phyloP scores from a whole-genome alignment of 176 grass and related monocot species.

The Musa schizocarpa region DNA sequence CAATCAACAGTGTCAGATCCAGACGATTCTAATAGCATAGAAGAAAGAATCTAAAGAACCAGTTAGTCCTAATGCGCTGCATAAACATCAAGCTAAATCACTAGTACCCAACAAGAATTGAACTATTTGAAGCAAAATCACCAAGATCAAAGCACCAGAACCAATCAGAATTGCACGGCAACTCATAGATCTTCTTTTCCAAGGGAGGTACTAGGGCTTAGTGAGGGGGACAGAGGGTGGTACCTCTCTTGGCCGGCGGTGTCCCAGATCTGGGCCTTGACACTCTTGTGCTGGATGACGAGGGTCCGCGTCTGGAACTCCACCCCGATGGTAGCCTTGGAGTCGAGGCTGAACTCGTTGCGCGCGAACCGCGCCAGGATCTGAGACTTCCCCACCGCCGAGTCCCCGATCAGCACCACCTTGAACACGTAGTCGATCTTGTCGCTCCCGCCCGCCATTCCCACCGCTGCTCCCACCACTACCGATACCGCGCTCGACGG shows the following conservation, averaged over 20 bases:
- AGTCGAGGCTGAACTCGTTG: conserved; percentile 24
- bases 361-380: conserved; percentile 37
- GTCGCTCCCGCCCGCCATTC: not conserved
- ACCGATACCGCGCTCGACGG: not conserved
- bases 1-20: no score
- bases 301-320: conserved; percentile 39
- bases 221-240: not conserved
- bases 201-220: not conserved
- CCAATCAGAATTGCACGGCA: not conserved
- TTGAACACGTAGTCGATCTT: conserved; percentile 65
- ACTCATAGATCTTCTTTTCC: not conserved
- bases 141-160: no score
- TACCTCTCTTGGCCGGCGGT: conserved; percentile 26
- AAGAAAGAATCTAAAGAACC: no score
- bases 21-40: no score
- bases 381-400: conserved; percentile 53
- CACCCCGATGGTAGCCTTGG: conserved; percentile 27
- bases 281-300: conserved; percentile 39
- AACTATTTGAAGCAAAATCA: no score
- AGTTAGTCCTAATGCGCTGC: no score
- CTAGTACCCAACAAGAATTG: no score
- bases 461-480: not conserved
- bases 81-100: no score
- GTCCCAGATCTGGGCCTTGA: conserved; percentile 32
- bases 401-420: conserved; percentile 55